Percentiles rank a stretch among this genome's conserved stretches.
These are phyloP conservation scores for Pythium dissimile DNA, from an alignment of 352 stramenopile species.

Conservation along the genomic window DNA sequence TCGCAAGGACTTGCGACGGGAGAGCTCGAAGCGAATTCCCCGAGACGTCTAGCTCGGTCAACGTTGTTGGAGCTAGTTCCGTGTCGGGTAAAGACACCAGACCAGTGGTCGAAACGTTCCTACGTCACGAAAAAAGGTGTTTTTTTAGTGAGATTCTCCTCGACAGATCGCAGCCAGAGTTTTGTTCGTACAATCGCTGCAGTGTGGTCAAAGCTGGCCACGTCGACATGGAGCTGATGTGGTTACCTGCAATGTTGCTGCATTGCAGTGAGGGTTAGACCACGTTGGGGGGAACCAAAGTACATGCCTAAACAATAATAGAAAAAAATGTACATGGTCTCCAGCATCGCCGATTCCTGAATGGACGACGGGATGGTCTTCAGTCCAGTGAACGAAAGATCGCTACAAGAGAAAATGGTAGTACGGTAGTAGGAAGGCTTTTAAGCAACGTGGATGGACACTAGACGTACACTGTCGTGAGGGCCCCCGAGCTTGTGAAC, in stretches of 20 bases:
- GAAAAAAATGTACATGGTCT: background rate
- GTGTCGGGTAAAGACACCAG: background rate
- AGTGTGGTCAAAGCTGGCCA: background rate
- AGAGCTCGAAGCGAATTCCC: background rate
- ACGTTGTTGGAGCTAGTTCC: background rate
- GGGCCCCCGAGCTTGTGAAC: background rate
- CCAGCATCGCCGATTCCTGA: background rate
- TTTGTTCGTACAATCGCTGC: background rate
- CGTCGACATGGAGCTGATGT: background rate
- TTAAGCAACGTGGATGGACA: background rate
- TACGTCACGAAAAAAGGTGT: background rate
- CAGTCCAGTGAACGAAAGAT: constrained; percentile 1
- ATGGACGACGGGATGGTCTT: background rate
- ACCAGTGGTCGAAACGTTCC: background rate
- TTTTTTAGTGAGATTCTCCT: background rate
- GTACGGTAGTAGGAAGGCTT: background rate
- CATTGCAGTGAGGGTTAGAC: background rate
- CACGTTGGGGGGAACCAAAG: background rate
- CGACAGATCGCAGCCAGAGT: background rate
- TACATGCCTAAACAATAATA: background rate
- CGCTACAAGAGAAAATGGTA: background rate
- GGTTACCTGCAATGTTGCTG: constrained; percentile 1
- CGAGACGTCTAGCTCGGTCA: background rate
- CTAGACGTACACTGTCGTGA: constrained; percentile 2
- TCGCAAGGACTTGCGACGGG: background rate